Conservation (phyloP, 2,329 filamentous ascomycete genomes). For the Scorias spongiosa region DNA sequence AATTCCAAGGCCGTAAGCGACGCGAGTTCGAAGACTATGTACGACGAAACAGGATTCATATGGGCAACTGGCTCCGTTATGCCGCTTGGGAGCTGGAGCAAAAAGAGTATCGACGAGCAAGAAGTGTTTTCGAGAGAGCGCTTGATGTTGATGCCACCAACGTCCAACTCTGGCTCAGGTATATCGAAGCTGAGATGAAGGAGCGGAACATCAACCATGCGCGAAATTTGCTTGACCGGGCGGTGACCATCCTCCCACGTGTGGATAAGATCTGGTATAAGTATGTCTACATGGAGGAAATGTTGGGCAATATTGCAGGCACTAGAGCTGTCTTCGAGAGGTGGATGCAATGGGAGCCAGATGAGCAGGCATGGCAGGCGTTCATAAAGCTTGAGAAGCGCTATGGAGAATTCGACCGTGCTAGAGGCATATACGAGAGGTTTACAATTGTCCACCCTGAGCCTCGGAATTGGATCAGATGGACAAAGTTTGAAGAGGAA, state of each 20-base stretch:
- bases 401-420: constrained; percentile 80
- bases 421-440: constrained; percentile 74
- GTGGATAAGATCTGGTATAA: constrained; percentile 99
- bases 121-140: constrained; percentile 87
- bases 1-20: constrained; percentile 88
- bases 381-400: constrained; percentile 97
- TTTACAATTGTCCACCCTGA: constrained; percentile 91
- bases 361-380: constrained; percentile 86
- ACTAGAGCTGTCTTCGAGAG: constrained; percentile 89
- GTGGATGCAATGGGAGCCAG: constrained; percentile 97
- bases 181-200: constrained; percentile 95
- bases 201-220: constrained; percentile 92
- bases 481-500: constrained; percentile 94
- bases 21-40: constrained; percentile 98
- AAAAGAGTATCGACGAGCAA: constrained; percentile 84
- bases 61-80: constrained; percentile 99
- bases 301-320: constrained; percentile 81
- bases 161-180: constrained; percentile 76
- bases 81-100: constrained; percentile 95
- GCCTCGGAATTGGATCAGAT: constrained; percentile 95
- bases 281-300: constrained; percentile 98
- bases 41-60: constrained; percentile 79
- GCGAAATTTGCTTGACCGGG: constrained; percentile 81
- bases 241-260: constrained; percentile 79
- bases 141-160: constrained; percentile 83